Evolutionary conservation across 495 filamentous ascomycete genomes (phyloP), one percentile per base, ranked within the genome.

Genomic region (Astrothelium macrocarpum): DNA sequence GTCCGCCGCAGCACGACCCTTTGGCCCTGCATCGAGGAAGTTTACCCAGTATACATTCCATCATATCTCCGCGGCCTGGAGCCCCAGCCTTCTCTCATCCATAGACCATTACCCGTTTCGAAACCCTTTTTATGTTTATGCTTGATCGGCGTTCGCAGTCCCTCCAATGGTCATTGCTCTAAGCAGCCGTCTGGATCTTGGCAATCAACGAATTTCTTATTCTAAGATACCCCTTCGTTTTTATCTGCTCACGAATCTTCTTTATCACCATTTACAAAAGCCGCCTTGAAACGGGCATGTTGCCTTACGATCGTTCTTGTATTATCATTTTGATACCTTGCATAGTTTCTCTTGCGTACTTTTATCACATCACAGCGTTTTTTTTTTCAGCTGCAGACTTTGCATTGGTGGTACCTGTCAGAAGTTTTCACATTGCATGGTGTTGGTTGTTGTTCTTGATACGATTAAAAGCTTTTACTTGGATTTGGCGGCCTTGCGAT

Each of bases 31-130:
- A 32, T 20, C 2, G 60, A 12, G 43, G 34, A 20, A 62, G 60
- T 62, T n/a, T 39, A 12, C 60, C 60, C 10, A 49, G 60, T 18
- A 62, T 62, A 10, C 60, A 62, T 39, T 39, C 60, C 16, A 49
- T 62, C 16, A 20, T 62, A 9, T 62, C 60, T 23, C 39, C 60
- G 49, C n/a, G 49, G 49, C 49, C 49, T 10, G 49, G 49, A 7
- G 49, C 49, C 5, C 49, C 49, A 23, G 20, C 49, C 5, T 56
- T 56, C 16, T 10, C 49, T 26, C 49, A 20, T 10, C 49, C 49
- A 9, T 29, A 56, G 25, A 49, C 43, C n/a, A 18, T 11, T 20
- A 49, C 43, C 43, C n/a, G 10, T 18, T 20, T 49, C 43, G 9
- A 3, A 20, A 20, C 9, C 3, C 18, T 18, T 39, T 14, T 5